Percentiles rank a stretch among this genome's conserved stretches.
Evolutionary conservation across 139 green algal genomes (phyloP).

Genomic region (Micractinium sp.): DNA sequence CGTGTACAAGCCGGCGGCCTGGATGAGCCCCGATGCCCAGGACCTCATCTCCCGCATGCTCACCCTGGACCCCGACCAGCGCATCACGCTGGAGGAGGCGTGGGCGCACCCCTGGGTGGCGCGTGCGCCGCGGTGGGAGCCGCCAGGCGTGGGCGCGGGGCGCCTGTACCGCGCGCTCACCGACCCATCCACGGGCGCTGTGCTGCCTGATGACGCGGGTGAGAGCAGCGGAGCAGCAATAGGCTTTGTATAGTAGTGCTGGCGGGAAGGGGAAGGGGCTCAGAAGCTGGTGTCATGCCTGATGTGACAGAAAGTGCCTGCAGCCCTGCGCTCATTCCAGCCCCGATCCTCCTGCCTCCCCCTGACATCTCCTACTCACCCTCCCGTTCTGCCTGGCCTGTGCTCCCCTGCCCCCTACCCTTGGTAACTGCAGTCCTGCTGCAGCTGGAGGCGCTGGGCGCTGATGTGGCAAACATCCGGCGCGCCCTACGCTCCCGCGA

Average conservation of each 20-base stretch:
- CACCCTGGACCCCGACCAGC: constrained; percentile 70
- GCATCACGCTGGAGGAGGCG: constrained; percentile 61
- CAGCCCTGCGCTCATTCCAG: background rate
- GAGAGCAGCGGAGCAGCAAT: background rate
- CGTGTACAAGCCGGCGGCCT: constrained; percentile 41
- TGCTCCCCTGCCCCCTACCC: background rate
- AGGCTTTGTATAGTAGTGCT: no score
- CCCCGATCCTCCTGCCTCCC: background rate
- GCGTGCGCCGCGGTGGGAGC: constrained; percentile 23
- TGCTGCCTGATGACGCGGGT: constrained; percentile 25
- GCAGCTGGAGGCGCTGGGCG: constrained; percentile 30
- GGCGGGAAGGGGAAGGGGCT: background rate
- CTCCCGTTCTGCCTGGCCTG: no score
- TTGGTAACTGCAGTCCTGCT: constrained; percentile 32
- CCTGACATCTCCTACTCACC: background rate
- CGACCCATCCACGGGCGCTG: constrained; percentile 15
- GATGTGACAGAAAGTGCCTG: background rate
- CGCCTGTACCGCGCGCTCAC: constrained; percentile 25
- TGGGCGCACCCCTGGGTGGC: constrained; percentile 61
- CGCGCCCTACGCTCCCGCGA: constrained; percentile 36
- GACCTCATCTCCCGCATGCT: constrained; percentile 77
- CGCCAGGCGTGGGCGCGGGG: constrained; percentile 14
- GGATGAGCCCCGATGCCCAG: constrained; percentile 25
- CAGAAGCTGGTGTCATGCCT: background rate
- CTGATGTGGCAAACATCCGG: background rate